phyloP scores from a whole-genome alignment of 2,329 filamentous ascomycete genomes.

The Mollisiaceae sp. region DNA sequence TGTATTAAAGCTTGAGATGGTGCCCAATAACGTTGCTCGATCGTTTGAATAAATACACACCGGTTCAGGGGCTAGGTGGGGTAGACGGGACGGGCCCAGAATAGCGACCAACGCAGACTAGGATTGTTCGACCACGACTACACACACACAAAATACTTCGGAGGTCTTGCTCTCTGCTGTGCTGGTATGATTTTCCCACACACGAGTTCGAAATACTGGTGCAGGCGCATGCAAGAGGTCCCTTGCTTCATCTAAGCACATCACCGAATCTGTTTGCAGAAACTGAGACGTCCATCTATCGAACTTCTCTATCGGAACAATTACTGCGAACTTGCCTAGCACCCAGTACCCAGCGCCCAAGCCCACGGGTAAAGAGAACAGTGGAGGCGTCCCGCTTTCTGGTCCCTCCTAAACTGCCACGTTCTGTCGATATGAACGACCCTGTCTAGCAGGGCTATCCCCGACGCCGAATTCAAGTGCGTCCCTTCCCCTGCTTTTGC shows the following conservation, averaged over 20 bases:
- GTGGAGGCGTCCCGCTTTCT: constrained; percentile 19
- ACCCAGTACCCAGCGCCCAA: too few relatives aligned
- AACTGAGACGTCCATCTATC: not conserved
- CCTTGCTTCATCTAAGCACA: not conserved
- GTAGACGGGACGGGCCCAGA: not conserved
- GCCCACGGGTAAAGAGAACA: constrained; percentile 10
- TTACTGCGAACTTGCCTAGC: not conserved
- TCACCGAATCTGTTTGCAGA: constrained; percentile 1
- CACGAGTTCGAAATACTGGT: not conserved
- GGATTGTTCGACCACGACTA: not conserved
- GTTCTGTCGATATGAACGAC: constrained; percentile 13
- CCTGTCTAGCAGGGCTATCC: constrained; percentile 13
- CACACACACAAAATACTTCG: not conserved
- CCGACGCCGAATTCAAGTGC: constrained; percentile 4
- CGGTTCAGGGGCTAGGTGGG: not conserved
- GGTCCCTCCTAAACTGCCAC: constrained; percentile 9
- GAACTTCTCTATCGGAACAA: not conserved
- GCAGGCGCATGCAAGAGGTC: constrained; percentile 5
- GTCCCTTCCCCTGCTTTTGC: constrained; percentile 10
- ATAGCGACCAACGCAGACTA: not conserved
- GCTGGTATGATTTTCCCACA: constrained; percentile 2
- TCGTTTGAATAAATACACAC: not conserved
- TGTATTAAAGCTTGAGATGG: constrained; percentile 2
- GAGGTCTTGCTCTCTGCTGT: not conserved
- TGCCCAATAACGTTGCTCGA: not conserved